phyloP scores from a whole-genome alignment of 306 rosid species.

The Casuarina equisetifolia region DNA sequence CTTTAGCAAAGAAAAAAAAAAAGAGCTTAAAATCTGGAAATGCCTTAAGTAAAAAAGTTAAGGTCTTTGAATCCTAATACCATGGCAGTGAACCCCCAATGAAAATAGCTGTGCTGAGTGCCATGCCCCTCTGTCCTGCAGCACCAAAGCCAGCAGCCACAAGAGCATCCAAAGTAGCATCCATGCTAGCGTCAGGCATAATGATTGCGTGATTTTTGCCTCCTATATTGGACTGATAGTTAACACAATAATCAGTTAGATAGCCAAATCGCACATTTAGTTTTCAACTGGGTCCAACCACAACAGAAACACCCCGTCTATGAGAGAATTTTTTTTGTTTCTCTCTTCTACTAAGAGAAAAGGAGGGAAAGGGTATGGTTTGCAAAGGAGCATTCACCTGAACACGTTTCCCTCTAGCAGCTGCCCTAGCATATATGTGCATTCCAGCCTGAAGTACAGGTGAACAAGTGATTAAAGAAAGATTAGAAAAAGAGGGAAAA shows the following conservation, averaged over 20 bases:
- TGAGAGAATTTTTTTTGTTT: neutral
- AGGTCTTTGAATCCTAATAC: slow-evolving; percentile 34
- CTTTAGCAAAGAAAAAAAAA: neutral
- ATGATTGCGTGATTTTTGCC: slow-evolving; percentile 59
- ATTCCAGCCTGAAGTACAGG: slow-evolving; percentile 53
- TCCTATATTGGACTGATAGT: slow-evolving; percentile 54
- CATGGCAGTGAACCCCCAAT: slow-evolving; percentile 62
- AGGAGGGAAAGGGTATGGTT: slow-evolving; percentile 14
- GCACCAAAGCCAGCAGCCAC: slow-evolving; percentile 65
- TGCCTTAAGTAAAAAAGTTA: slow-evolving; percentile 4
- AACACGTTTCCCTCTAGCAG: slow-evolving; percentile 66
- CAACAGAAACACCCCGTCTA: slow-evolving; percentile 7
- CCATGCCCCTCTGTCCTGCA: slow-evolving; percentile 60
- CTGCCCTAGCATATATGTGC: slow-evolving; percentile 62
- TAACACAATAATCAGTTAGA: slow-evolving; percentile 32
- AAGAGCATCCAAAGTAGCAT: slow-evolving; percentile 59
- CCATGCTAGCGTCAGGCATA: slow-evolving; percentile 76
- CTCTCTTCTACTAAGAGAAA: neutral
- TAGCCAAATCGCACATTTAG: slow-evolving; percentile 11
- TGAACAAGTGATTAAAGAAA: slow-evolving; percentile 15
- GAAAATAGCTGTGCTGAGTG: slow-evolving; percentile 57
- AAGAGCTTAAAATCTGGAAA: neutral
- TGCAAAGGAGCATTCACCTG: slow-evolving; percentile 45
- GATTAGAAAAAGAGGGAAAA: slow-evolving; percentile 7
- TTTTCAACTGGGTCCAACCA: slow-evolving; percentile 7